Conservation (phyloP, 2,329 filamentous ascomycete species). For the Clarireedia hainanense region DNA sequence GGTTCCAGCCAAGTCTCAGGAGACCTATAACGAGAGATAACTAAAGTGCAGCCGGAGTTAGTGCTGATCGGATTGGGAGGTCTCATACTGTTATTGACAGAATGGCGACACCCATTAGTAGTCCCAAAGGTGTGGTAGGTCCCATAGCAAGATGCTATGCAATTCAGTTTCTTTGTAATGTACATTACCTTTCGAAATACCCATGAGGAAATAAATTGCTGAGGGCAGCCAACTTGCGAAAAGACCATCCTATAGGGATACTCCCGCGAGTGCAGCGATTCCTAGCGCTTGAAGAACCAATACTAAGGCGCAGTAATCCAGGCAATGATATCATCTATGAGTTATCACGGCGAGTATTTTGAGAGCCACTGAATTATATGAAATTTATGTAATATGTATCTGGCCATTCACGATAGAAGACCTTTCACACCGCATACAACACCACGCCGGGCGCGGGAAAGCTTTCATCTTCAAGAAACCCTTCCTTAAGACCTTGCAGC, state of each 20-base stretch:
- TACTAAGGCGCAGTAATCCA: slow-evolving; percentile 51
- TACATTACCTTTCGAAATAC: slow-evolving; percentile 49
- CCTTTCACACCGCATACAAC: slow-evolving; percentile 6
- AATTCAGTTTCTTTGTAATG: too few species aligned
- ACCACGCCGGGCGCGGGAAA: slow-evolving; percentile 6
- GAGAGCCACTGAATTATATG: slow-evolving; percentile 58
- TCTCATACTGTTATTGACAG: slow-evolving; percentile 44
- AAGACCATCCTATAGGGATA: slow-evolving; percentile 52
- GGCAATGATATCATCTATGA: slow-evolving; percentile 53
- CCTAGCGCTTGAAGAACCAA: slow-evolving; percentile 55
- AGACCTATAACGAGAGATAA: slow-evolving; percentile 51
- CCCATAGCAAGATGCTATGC: slow-evolving; percentile 43
- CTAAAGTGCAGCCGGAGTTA: slow-evolving; percentile 53
- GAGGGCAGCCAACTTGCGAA: slow-evolving; percentile 53
- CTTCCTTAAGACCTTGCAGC: slow-evolving; percentile 1
- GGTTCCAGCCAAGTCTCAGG: slow-evolving; percentile 54
- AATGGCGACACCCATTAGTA: slow-evolving; percentile 52
- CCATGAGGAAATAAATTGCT: slow-evolving; percentile 50
- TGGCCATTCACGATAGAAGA: slow-evolving; percentile 44
- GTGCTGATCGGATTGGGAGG: slow-evolving; percentile 22
- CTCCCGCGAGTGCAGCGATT: slow-evolving; percentile 54
- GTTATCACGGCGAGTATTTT: slow-evolving; percentile 51
- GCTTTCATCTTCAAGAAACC: slow-evolving; percentile 4
- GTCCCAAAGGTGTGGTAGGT: slow-evolving; percentile 56
- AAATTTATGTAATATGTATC: slow-evolving; percentile 53